Evolutionary conservation across 805 yeast species (phyloP), one percentile per base, ranked within the genome.

Genomic region (Starmerella davenportii): DNA sequence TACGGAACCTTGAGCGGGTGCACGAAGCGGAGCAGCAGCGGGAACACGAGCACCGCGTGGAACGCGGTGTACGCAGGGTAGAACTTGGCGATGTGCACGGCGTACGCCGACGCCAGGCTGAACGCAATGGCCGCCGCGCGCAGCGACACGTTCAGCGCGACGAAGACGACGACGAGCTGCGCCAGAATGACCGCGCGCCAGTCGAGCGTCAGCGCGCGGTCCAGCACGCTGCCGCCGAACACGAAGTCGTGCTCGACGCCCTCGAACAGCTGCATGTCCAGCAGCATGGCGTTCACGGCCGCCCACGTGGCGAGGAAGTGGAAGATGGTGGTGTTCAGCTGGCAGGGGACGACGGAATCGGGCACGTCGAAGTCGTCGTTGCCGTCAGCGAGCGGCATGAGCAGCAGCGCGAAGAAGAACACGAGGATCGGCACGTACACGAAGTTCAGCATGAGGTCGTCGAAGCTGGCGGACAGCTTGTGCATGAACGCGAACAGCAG

Each of bases 361-460:
- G 25, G 27, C 15, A 19, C 17, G 7, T 33, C 36, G 23, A 20
- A 33, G 5, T 18, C n/a, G 28, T 29, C 32, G 19, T 17, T 29
- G 9, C 9, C 8, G 16, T 21, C 19, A 11, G 14, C 15, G 11
- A 40, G 15, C 4, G 43, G 43, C 48, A 43, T 45, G 5, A 38
- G 20, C 11, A 38, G 17, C 11, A 45, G 30, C 3, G 42, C 36
- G 16, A 33, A 7, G 2, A 36, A 8, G 7, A 41, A 14, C 15
- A 31, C 15, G 7, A 33, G 4, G 9, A 37, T 18, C 2, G 48
- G 44, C 1, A 43, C 38, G 41, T 40, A 41, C n/a, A 45, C 29
- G 2, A 40, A 34, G 5, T 19, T 23, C 2, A 21, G 34, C 35
- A 45, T 43, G 4, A 41, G 29, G 5, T 34, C 46, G 4, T 31